Conservation (phyloP, 2,329 filamentous ascomycete genomes). For the Epichloe glyceriae region DNA sequence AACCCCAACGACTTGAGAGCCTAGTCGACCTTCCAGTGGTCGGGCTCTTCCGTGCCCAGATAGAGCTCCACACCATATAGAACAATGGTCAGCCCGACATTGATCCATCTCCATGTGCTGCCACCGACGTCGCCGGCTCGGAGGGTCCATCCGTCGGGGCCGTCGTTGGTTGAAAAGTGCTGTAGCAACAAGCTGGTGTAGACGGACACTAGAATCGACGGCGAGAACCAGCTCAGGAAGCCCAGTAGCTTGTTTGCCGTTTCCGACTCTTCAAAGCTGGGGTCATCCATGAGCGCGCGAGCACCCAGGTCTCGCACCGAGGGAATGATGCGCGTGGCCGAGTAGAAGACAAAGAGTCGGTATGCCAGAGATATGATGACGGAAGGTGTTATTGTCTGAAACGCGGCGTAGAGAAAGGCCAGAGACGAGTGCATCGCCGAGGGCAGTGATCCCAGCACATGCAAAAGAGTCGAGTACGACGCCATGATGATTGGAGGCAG, state of each 20-base stretch:
- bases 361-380: slow-evolving; percentile 93
- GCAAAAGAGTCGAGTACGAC: slow-evolving; percentile 83
- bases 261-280: slow-evolving; percentile 73
- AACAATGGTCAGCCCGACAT: slow-evolving; percentile 76
- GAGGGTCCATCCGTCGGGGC: slow-evolving; percentile 67
- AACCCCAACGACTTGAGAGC: background rate
- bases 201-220: slow-evolving; percentile 85
- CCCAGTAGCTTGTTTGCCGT: slow-evolving; percentile 68
- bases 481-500: slow-evolving; percentile 97
- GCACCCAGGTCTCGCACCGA: slow-evolving; percentile 81
- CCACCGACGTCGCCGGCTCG: slow-evolving; percentile 69
- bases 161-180: slow-evolving; percentile 73
- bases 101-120: slow-evolving; percentile 88
- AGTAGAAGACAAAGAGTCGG: slow-evolving; percentile 88
- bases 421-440: slow-evolving; percentile 72
- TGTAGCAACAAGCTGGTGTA: slow-evolving; percentile 94
- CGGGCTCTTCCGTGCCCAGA: slow-evolving; percentile 69
- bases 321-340: slow-evolving; percentile 88
- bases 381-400: slow-evolving; percentile 89
- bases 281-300: slow-evolving; percentile 69
- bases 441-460: slow-evolving; percentile 71
- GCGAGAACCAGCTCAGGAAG: slow-evolving; percentile 85
- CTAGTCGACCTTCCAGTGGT: slow-evolving; percentile 95
- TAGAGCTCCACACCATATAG: slow-evolving; percentile 86
- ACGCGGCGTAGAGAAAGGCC: slow-evolving; percentile 77